phyloP scores from a whole-genome alignment of 2,329 filamentous ascomycete genomes.

The Aspergillus udagawae region DNA sequence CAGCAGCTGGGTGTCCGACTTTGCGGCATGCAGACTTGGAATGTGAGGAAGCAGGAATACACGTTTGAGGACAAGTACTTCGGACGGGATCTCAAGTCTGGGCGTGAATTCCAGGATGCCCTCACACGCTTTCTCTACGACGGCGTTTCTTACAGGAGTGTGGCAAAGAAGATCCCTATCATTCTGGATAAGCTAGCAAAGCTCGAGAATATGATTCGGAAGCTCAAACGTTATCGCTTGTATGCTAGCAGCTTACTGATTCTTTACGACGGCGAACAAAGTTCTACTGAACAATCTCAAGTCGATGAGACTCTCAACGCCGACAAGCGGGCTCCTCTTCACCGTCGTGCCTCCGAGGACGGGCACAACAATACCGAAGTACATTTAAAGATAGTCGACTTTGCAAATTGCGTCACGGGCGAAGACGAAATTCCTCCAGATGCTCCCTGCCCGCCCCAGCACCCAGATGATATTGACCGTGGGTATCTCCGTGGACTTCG shows the following conservation, averaged over 20 bases:
- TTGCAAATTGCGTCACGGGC: constrained; percentile 93
- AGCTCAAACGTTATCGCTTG: constrained; percentile 81
- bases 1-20: constrained; percentile 86
- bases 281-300: constrained; percentile 18
- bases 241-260: constrained; percentile 94
- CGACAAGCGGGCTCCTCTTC: constrained; percentile 30
- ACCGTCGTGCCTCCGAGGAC: constrained; percentile 32
- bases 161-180: constrained; percentile 80
- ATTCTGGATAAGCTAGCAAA: constrained; percentile 79
- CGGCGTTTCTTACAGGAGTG: constrained; percentile 73
- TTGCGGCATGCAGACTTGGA: constrained; percentile 96
- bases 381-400: constrained; percentile 96
- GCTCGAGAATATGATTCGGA: constrained; percentile 77
- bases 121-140: constrained; percentile 89
- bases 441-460: constrained; percentile 69
- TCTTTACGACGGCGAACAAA: constrained; percentile 80
- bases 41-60: constrained; percentile 75
- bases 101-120: constrained; percentile 81
- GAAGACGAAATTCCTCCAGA: constrained; percentile 63
- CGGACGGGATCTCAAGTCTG: constrained; percentile 81
- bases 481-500: constrained; percentile 84
- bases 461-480: constrained; percentile 75
- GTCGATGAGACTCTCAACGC: constrained; percentile 18
- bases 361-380: constrained; percentile 40
- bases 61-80: constrained; percentile 99